Evolutionary conservation across 805 yeast genomes (phyloP).

Genomic region (Yamadazyma endophytica): DNA sequence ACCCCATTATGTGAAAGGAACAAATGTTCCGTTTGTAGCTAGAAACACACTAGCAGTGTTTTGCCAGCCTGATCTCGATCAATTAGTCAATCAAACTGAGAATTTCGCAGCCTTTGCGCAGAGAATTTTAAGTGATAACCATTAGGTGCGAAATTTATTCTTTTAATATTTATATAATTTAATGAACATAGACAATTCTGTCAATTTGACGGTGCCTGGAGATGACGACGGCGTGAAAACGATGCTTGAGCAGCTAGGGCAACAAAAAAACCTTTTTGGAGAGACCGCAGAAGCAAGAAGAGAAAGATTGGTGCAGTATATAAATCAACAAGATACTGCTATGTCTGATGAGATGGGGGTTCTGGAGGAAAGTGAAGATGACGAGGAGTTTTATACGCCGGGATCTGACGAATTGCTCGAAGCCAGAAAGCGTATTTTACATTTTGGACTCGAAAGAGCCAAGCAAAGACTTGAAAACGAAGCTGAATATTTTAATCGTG

Average conservation of each 20-base stretch:
- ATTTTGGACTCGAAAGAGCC: constrained; percentile 47
- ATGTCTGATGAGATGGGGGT: constrained; percentile 13
- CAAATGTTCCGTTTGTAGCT: constrained; percentile 29
- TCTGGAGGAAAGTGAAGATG: constrained; percentile 34
- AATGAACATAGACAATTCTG: too few species aligned
- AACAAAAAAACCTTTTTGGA: constrained; percentile 53
- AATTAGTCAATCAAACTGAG: constrained; percentile 39
- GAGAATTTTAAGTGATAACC: constrained; percentile 37
- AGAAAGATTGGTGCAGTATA: constrained; percentile 47
- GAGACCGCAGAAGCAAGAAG: constrained; percentile 64
- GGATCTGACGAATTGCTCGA: constrained; percentile 53
- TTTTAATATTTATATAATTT: too few species aligned
- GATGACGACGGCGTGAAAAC: constrained; percentile 59
- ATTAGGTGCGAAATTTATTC: constrained; percentile 14
- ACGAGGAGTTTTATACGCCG: constrained; percentile 84
- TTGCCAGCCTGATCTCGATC: constrained; percentile 56
- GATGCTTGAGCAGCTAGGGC: constrained; percentile 45
- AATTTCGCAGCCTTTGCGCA: constrained; percentile 48
- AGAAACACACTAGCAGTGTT: constrained; percentile 60
- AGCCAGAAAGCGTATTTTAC: constrained; percentile 50
- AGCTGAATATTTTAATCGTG: constrained; percentile 20
- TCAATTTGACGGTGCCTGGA: constrained; percentile 66
- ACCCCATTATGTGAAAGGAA: constrained; percentile 52
- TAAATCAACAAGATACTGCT: too few species aligned
- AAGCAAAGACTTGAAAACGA: constrained; percentile 35